Evolutionary conservation across 1,284 basidiomycete genomes (phyloP).

Genomic region (Cystobasidiaceae sp.): DNA sequence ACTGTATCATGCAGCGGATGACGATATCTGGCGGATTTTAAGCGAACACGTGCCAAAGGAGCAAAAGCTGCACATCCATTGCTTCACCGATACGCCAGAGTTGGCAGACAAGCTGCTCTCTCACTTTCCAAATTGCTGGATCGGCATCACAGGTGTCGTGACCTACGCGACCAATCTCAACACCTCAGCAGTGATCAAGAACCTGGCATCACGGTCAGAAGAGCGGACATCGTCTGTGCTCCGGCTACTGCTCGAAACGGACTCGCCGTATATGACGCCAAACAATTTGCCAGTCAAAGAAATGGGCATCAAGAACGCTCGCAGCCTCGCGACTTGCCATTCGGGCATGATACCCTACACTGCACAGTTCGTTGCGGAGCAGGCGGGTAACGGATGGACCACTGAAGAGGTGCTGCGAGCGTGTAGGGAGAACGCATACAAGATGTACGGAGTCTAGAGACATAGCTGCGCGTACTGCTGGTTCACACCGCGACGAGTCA

Average conservation of each 20-base stretch:
- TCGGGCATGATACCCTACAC: conserved; percentile 77
- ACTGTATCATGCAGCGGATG: conserved; percentile 73
- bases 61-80: conserved; percentile 66
- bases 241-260: conserved; percentile 70
- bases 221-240: conserved; percentile 42
- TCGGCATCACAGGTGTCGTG: conserved; percentile 77
- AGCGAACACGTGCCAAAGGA: conserved; percentile 64
- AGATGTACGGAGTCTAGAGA: conserved; percentile 58
- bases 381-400: conserved; percentile 49
- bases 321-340: conserved; percentile 63
- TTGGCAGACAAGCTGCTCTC: conserved; percentile 64
- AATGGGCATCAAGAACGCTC: conserved; percentile 34
- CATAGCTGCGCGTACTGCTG: neutral
- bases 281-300: conserved; percentile 64
- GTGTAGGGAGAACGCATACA: conserved; percentile 61
- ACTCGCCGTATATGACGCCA: conserved; percentile 76
- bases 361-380: conserved; percentile 61
- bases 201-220: conserved; percentile 49
- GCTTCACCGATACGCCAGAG: conserved; percentile 70
- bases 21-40: conserved; percentile 67
- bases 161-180: conserved; percentile 66
- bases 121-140: conserved; percentile 69
- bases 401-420: conserved; percentile 57
- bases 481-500: no score
- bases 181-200: conserved; percentile 58